Conservation (phyloP, 805 yeast species). For the Monosporozyma yasuniensis region DNA sequence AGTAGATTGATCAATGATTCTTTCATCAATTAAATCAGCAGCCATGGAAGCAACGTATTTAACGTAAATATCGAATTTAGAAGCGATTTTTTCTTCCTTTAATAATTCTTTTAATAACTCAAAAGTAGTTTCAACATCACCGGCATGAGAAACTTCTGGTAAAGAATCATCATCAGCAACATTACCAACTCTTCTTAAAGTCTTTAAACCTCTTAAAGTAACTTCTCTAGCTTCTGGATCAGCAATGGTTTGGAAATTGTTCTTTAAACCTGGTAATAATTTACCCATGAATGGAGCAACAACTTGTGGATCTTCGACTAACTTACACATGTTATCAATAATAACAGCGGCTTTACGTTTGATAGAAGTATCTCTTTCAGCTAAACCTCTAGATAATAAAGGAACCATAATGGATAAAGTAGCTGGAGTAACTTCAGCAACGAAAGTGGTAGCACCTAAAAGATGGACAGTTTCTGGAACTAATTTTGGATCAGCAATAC, state of each 20-base stretch:
- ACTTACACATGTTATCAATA: conserved; percentile 99
- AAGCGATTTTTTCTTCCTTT: conserved; percentile 55
- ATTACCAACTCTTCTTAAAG: conserved; percentile 98
- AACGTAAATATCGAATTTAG: conserved; percentile 71
- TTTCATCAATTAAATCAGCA: conserved; percentile 98
- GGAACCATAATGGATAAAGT: conserved; percentile 99
- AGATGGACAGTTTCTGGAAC: conserved; percentile 98
- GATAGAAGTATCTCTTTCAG: conserved; percentile 98
- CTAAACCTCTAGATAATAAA: conserved; percentile 96
- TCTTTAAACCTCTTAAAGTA: conserved; percentile 91
- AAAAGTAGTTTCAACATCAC: conserved; percentile 86
- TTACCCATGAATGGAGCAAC: conserved; percentile 98
- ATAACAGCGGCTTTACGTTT: conserved; percentile 99
- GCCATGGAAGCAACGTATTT: conserved; percentile 90
- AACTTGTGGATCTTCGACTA: conserved; percentile 99
- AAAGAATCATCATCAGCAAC: conserved; percentile 80
- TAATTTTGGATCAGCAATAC: conserved; percentile 93
- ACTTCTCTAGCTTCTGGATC: conserved; percentile 99
- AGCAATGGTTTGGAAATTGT: conserved; percentile 92
- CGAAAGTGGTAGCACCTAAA: conserved; percentile 99
- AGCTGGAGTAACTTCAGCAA: conserved; percentile 98
- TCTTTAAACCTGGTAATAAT: conserved; percentile 91
- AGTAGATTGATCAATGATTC: conserved; percentile 82
- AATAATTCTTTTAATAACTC: conserved; percentile 69
- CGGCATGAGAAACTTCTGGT: conserved; percentile 98